Conservation (phyloP, 768 basidiomycete species). For the Mrakia blollopis region DNA sequence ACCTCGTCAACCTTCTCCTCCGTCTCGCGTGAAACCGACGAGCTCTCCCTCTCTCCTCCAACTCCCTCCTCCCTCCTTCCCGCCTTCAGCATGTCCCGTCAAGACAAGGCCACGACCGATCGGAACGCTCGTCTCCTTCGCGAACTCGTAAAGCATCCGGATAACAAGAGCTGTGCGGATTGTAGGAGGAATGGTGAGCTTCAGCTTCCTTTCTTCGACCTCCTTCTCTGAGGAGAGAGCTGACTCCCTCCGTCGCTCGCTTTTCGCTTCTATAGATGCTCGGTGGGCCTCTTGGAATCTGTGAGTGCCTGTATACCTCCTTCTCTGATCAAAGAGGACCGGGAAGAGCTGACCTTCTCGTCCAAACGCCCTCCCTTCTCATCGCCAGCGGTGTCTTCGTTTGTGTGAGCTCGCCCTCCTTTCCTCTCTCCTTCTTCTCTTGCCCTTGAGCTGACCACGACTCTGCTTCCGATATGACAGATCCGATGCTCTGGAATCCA, state of each 20-base stretch:
- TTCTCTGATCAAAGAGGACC: neutral
- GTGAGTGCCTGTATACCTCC: slow-evolving; percentile 48
- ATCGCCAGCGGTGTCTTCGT: slow-evolving; percentile 74
- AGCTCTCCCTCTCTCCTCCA: neutral
- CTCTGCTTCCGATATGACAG: neutral
- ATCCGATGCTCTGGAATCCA: slow-evolving; percentile 94
- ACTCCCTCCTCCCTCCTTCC: neutral
- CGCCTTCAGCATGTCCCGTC: slow-evolving; percentile 39
- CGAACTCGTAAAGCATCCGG: slow-evolving; percentile 78
- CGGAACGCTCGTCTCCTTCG: slow-evolving; percentile 69
- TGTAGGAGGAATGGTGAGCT: slow-evolving; percentile 87
- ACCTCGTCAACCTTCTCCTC: neutral
- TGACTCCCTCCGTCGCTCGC: neutral
- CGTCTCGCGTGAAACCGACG: neutral
- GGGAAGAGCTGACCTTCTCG: neutral
- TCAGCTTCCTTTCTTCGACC: neutral
- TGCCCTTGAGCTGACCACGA: neutral
- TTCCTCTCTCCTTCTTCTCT: neutral
- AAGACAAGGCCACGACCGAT: slow-evolving; percentile 84
- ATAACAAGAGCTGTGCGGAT: slow-evolving; percentile 92
- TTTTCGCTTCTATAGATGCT: slow-evolving; percentile 60
- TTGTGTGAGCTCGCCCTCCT: slow-evolving; percentile 48
- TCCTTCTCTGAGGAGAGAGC: neutral
- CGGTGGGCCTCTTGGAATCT: slow-evolving; percentile 98
- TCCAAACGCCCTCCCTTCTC: neutral